phyloP scores from a whole-genome alignment of 2,329 filamentous ascomycete species.

The Alternaria metachromatica region DNA sequence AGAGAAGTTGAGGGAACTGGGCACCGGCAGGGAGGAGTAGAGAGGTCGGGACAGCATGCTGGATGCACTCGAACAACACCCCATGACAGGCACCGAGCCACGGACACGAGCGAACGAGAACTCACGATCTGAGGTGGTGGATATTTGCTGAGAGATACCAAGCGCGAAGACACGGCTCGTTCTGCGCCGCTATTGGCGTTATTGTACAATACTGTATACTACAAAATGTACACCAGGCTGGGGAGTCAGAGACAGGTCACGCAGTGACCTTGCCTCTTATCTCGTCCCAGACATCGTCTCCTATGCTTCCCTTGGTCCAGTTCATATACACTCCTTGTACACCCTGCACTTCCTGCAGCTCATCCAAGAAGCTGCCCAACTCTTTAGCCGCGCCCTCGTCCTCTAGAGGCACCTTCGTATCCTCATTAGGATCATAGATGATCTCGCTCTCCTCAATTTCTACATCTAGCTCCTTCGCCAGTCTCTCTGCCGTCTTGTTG shows the following conservation, averaged over 20 bases:
- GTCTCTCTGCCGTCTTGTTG: conserved; percentile 66
- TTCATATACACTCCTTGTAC: conserved; percentile 85
- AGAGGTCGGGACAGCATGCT: background rate
- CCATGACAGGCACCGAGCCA: background rate
- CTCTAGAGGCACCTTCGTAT: conserved; percentile 72
- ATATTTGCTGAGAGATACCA: conserved; percentile 26
- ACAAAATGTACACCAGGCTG: background rate
- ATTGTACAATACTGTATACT: conserved; percentile 19
- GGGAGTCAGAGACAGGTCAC: conserved; percentile 21
- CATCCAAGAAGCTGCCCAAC: conserved; percentile 66
- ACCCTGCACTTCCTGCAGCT: conserved; percentile 73
- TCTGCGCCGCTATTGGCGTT: conserved; percentile 37
- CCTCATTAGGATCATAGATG: conserved; percentile 82
- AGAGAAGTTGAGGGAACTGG: conserved; percentile 36
- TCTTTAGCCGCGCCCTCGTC: conserved; percentile 61
- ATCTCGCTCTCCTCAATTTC: conserved; percentile 79
- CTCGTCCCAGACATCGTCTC: conserved; percentile 49
- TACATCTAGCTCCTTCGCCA: conserved; percentile 69
- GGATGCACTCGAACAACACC: background rate
- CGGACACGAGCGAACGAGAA: background rate
- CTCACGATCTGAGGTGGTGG: background rate
- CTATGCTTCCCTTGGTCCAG: conserved; percentile 49
- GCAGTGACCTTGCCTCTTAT: conserved; percentile 45
- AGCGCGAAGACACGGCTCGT: conserved; percentile 23
- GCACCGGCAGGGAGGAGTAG: conserved; percentile 21